A percentile compares a stretch with the other conserved stretches of the same genome.
Conservation (phyloP, 2,329 filamentous ascomycete genomes). For the Trichophyton benhamiae region DNA sequence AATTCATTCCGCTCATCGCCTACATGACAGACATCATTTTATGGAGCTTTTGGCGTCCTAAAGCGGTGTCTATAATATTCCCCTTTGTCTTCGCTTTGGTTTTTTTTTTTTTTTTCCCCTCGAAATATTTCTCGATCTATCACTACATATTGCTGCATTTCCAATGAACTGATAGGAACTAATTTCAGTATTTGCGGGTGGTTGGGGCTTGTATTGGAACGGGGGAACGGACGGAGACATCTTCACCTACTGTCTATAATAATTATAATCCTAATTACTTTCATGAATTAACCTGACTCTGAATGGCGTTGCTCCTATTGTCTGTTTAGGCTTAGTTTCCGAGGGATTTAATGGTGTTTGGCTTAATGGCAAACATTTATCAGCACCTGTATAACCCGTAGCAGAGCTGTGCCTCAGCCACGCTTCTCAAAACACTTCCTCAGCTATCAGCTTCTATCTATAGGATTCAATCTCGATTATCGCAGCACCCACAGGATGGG, state of each 20-base stretch:
- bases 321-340: background rate
- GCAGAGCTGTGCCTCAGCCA: background rate
- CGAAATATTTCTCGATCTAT: background rate
- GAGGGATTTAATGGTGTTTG: background rate
- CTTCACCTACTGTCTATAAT: background rate
- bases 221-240: background rate
- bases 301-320: background rate
- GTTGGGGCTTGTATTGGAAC: background rate
- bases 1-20: slow-evolving; percentile 8
- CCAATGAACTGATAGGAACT: slow-evolving; percentile 3
- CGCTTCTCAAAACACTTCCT: background rate
- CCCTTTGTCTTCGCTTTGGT: background rate
- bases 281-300: background rate
- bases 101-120: background rate
- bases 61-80: background rate
- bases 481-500: background rate
- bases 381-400: background rate
- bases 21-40: slow-evolving; percentile 1
- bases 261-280: background rate
- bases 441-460: background rate
- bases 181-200: background rate
- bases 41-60: slow-evolving; percentile 11
- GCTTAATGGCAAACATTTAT: background rate
- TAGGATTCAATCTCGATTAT: background rate
- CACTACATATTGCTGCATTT: background rate